These are phyloP conservation scores for Cadophora malorum DNA, from an alignment of 2,329 filamentous ascomycete species.

Conservation along the genomic window DNA sequence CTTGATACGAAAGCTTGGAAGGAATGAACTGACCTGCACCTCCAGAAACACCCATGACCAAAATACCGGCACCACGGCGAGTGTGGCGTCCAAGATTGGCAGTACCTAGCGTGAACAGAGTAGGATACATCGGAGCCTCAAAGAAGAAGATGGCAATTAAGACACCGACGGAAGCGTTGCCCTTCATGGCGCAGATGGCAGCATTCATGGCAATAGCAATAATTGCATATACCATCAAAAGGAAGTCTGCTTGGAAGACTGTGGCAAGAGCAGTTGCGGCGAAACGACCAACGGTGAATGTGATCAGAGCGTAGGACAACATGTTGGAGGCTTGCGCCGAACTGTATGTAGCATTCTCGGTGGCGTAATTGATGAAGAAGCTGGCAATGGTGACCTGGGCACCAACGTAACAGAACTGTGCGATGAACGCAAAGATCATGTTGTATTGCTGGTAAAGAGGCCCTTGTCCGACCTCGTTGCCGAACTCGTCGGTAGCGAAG, in stretches of 20 bases:
- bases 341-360: constrained; percentile 61
- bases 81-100: constrained; percentile 76
- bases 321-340: constrained; percentile 66
- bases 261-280: constrained; percentile 59
- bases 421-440: no score
- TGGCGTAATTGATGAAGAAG: constrained; percentile 77
- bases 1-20: background rate
- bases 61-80: constrained; percentile 77
- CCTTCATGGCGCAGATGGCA: constrained; percentile 34
- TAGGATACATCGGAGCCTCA: constrained; percentile 82
- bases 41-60: constrained; percentile 71
- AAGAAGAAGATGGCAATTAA: constrained; percentile 71
- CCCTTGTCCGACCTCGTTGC: no score
- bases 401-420: no score
- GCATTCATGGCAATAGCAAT: constrained; percentile 54
- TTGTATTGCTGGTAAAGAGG: no score
- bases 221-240: constrained; percentile 69
- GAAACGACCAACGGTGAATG: constrained; percentile 77
- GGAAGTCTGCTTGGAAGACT: constrained; percentile 51
- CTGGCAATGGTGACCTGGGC: no score
- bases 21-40: constrained; percentile 56
- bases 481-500: no score
- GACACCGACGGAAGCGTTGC: constrained; percentile 60
- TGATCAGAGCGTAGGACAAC: constrained; percentile 76
- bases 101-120: constrained; percentile 79